These are phyloP conservation scores for Cyclotella atomus DNA, from an alignment of 108 stramenopile genomes.

Conservation along the genomic window DNA sequence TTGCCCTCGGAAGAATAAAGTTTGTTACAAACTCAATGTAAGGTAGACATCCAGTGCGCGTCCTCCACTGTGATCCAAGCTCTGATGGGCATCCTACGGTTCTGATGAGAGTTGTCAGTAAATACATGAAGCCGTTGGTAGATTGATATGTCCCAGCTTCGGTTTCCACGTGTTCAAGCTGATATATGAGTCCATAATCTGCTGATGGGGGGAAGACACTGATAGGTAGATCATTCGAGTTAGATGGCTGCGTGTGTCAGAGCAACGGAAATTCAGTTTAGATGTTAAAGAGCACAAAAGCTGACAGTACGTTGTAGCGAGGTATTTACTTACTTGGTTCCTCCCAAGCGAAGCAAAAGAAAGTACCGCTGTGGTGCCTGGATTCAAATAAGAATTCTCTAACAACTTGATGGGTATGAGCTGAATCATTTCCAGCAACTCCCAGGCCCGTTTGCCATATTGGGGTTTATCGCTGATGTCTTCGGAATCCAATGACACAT, in stretches of 20 bases:
- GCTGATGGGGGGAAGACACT: constrained; percentile 43
- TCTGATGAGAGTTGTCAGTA: constrained; percentile 69
- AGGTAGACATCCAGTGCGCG: constrained; percentile 74
- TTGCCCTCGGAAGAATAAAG: constrained; percentile 73
- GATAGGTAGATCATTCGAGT: constrained; percentile 15
- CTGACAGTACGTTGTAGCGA: too few relatives aligned
- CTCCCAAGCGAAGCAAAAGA: constrained; percentile 18
- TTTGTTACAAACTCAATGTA: constrained; percentile 81
- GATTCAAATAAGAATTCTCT: constrained; percentile 53
- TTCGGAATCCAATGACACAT: background rate
- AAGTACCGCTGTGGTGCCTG: constrained; percentile 22
- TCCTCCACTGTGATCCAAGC: constrained; percentile 71
- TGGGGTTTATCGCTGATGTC: constrained; percentile 24
- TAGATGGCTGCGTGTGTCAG: background rate
- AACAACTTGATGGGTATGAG: constrained; percentile 68
- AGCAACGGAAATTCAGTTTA: background rate
- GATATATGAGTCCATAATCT: constrained; percentile 73
- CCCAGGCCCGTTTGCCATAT: constrained; percentile 66
- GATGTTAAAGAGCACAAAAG: background rate
- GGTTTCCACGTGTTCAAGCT: constrained; percentile 83
- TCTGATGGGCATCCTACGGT: constrained; percentile 66
- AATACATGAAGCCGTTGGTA: constrained; percentile 79
- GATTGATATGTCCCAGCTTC: constrained; percentile 70
- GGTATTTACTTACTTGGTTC: constrained; percentile 15
- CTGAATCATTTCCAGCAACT: constrained; percentile 73